Base-by-base conservation (phyloP, 352 stramenopile genomes). In the Globisporangium perplexum region DNA sequence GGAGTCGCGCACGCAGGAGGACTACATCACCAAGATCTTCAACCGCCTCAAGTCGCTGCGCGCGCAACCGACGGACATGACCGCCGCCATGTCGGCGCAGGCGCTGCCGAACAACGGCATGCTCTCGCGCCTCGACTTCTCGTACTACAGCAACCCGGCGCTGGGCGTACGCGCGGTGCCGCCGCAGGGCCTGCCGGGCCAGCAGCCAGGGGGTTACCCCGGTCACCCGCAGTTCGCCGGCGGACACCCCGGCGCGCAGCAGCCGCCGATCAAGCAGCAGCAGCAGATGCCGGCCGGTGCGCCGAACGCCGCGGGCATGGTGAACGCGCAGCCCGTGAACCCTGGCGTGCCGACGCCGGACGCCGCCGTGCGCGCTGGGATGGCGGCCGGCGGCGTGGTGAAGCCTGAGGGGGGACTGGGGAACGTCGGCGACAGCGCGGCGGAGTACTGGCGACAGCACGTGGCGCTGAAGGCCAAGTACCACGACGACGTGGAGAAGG, bases 11-110 rank as follows among this genome's bases (percentile, higher is more conserved):
- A 93, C 82, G 17, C 79, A 93, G 62, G 77, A 93, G 50, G 82
- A 88, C 57, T 93, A 93, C 63, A 93, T 93, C 54, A 90, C 81
- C 60, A 90, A 93, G 72, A 93, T 93, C 48, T 88, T 93, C 60
- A 88, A 86, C 42, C 71, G 82, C 1, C 68, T 93, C 31, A 88
- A 90, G 68, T 82, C 76, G 42, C 64, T 93, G 39, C 80, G 81
- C 24, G 70, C 68, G 36, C 82, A 93, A 55, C 77, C 79, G 47
- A 82, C 74, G 7, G 79, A 93, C 60, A 79, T 87, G 74, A 78
- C 76, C 50, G 81, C 77, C 12, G 71, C 73, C 14, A 86, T 86
- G 71, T 68, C 75, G 26, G 72, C 72, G 48, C 77, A 88, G 55
- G 58, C 66, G 45, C 55, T 88, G 23, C 73, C 72, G 23, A 90